A percentile compares a stretch with the other conserved stretches of the same genome.
These are phyloP conservation scores for Gossypium bickii DNA, from an alignment of 345 rosid species.

Conservation along the genomic window DNA sequence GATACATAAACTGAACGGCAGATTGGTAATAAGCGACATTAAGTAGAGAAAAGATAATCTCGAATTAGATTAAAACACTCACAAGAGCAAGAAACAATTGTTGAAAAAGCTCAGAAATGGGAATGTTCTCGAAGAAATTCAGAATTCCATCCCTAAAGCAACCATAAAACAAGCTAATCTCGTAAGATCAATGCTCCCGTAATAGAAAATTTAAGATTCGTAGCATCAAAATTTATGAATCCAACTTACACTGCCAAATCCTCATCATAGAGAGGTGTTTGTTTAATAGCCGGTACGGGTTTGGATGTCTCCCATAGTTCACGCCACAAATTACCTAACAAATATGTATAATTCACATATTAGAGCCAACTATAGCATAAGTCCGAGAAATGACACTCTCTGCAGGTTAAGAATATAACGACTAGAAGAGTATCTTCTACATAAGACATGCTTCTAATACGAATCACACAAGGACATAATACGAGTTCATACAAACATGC, in stretches of 20 bases:
- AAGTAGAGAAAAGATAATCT: neutral
- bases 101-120: slow-evolving; percentile 61
- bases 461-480: neutral
- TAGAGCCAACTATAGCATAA: neutral
- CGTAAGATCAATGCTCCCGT: slow-evolving; percentile 7
- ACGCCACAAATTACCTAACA: slow-evolving; percentile 86
- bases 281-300: slow-evolving; percentile 85
- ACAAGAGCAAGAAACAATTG: slow-evolving; percentile 84
- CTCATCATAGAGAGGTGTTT: slow-evolving; percentile 86
- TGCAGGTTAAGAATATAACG: neutral
- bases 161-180: slow-evolving; percentile 8
- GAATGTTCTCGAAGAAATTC: slow-evolving; percentile 64
- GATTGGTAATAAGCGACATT: neutral
- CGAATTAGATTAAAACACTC: slow-evolving; percentile 26
- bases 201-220: slow-evolving; percentile 5
- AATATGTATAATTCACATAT: neutral
- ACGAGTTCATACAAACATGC: neutral
- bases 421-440: neutral
- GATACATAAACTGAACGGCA: neutral
- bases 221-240: slow-evolving; percentile 2
- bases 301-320: slow-evolving; percentile 93
- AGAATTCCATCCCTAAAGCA: slow-evolving; percentile 80
- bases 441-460: neutral
- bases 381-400: neutral
- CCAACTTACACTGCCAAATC: slow-evolving; percentile 87